A percentile compares a stretch with the other conserved stretches of the same genome.
phyloP scores from a whole-genome alignment of 73 alveolate species.

The Blepharisma stoltei region DNA sequence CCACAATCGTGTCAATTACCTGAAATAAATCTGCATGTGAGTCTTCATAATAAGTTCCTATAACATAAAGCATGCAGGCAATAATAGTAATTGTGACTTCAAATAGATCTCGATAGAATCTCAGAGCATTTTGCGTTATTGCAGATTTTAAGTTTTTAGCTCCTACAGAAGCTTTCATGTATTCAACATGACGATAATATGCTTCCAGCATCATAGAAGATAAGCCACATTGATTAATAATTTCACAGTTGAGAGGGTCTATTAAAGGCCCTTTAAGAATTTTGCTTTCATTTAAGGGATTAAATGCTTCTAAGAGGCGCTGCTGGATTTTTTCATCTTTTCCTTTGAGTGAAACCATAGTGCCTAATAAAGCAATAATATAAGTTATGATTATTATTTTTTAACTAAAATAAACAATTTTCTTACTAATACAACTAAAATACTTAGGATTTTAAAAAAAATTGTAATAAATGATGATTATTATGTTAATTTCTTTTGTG shows the following conservation, averaged over 20 bases:
- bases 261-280: not conserved
- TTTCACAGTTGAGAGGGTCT: slow-evolving; percentile 23
- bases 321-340: too few relatives aligned
- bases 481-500: too few relatives aligned
- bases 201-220: not conserved
- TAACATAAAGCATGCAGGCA: slow-evolving; percentile 2
- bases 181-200: slow-evolving; percentile 10
- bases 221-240: slow-evolving; percentile 12
- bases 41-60: slow-evolving; percentile 11
- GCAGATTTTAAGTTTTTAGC: not conserved
- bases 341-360: too few relatives aligned
- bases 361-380: too few relatives aligned
- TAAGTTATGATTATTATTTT: too few relatives aligned
- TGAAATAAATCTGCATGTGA: not conserved
- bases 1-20: not conserved
- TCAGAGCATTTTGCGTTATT: not conserved
- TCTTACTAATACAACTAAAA: too few relatives aligned
- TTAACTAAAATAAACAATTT: too few relatives aligned
- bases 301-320: too few relatives aligned
- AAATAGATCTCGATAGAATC: not conserved
- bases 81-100: not conserved
- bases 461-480: too few relatives aligned
- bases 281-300: too few relatives aligned
- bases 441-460: too few relatives aligned
- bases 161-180: slow-evolving; percentile 10